Percentiles rank a stretch among this genome's conserved stretches.
These are phyloP conservation scores for Aspergillus amoenus DNA, from an alignment of 2,329 filamentous ascomycete species.

Conservation along the genomic window DNA sequence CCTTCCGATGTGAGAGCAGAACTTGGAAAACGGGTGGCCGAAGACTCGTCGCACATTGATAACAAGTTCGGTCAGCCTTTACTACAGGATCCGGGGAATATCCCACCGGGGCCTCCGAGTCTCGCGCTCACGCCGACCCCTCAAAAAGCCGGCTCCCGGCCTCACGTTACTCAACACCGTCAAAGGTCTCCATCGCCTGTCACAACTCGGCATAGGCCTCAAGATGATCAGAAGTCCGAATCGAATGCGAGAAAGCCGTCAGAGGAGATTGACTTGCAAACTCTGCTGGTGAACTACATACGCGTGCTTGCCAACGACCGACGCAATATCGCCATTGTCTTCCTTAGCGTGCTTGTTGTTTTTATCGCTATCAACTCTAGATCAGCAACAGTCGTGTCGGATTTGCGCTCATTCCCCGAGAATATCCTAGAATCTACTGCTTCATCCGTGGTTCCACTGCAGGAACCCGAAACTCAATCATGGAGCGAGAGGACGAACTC, in stretches of 20 bases:
- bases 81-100: constrained; percentile 16
- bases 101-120: constrained; percentile 11
- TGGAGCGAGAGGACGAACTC: neutral
- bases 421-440: constrained; percentile 11
- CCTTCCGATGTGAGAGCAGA: constrained; percentile 52
- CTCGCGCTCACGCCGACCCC: constrained; percentile 1
- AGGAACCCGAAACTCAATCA: constrained; percentile 2
- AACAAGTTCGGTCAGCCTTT: constrained; percentile 15
- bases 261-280: constrained; percentile 51
- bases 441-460: constrained; percentile 2
- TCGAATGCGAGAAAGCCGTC: constrained; percentile 8
- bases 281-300: constrained; percentile 55
- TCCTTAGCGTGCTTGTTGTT: constrained; percentile 46
- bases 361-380: constrained; percentile 35
- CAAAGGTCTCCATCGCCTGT: constrained; percentile 2
- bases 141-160: neutral
- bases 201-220: neutral
- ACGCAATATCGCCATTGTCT: constrained; percentile 52
- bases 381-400: constrained; percentile 1
- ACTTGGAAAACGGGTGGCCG: constrained; percentile 46
- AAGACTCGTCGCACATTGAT: constrained; percentile 34
- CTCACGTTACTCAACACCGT: neutral
- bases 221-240: constrained; percentile 2
- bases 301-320: constrained; percentile 53
- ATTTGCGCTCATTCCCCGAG: constrained; percentile 18